Conservation (phyloP, 2,329 filamentous ascomycete species). For the Myriangium duriaei region DNA sequence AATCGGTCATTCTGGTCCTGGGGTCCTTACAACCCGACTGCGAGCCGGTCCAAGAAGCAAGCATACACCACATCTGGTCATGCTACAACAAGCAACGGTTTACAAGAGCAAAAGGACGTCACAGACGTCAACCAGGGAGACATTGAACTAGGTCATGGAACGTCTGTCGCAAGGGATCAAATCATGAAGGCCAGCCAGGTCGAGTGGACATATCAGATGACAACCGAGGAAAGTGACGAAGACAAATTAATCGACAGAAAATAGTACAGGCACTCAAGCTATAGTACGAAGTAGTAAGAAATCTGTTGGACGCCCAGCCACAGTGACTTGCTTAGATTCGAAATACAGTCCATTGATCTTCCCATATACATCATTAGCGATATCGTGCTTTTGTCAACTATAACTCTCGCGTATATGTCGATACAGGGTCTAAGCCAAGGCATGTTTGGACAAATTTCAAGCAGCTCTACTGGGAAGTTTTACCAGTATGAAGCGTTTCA, state of each 20-base stretch:
- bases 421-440: too few relatives aligned
- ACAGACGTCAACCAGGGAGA: neutral
- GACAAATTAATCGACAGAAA: neutral
- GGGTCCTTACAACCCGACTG: conserved; percentile 10
- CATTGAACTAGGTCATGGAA: neutral
- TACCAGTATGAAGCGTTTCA: too few relatives aligned
- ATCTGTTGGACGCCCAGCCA: too few relatives aligned
- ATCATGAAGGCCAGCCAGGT: neutral
- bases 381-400: too few relatives aligned
- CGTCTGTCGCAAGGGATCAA: neutral
- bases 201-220: neutral
- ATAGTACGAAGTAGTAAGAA: too few relatives aligned
- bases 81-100: neutral
- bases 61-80: neutral
- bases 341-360: too few relatives aligned
- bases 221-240: neutral
- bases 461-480: too few relatives aligned
- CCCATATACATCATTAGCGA: too few relatives aligned
- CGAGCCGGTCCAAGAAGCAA: neutral
- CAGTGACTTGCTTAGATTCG: too few relatives aligned
- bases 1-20: conserved; percentile 20
- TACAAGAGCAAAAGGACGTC: neutral
- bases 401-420: too few relatives aligned
- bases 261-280: too few relatives aligned
- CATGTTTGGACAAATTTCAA: too few relatives aligned